These are phyloP conservation scores for Cicer judaicum DNA, from an alignment of 306 rosid genomes.

Conservation along the genomic window DNA sequence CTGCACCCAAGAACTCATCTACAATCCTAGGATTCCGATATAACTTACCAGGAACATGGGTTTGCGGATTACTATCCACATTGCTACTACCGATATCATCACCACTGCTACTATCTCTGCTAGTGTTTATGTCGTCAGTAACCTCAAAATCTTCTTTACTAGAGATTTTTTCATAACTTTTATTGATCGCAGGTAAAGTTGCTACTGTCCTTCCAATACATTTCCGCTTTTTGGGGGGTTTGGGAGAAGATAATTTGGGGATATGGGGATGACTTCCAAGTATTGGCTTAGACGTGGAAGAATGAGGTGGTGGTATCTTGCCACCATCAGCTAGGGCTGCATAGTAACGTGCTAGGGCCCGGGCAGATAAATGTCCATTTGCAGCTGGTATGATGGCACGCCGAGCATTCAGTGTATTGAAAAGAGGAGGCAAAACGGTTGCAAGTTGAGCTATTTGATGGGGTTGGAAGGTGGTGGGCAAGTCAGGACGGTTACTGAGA, in stretches of 20 bases:
- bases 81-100: conserved; percentile 40
- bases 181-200: conserved; percentile 35
- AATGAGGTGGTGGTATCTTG: conserved; percentile 78
- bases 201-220: conserved; percentile 46
- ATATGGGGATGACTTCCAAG: conserved; percentile 93
- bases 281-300: conserved; percentile 66
- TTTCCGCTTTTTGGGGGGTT: conserved; percentile 50
- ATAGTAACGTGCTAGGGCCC: conserved; percentile 95
- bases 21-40: conserved; percentile 69
- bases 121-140: conserved; percentile 32
- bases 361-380: conserved; percentile 93
- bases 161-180: conserved; percentile 42
- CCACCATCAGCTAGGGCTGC: conserved; percentile 91
- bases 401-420: conserved; percentile 76
- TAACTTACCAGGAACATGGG: conserved; percentile 45
- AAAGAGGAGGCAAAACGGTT: conserved; percentile 57
- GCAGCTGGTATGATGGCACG: conserved; percentile 96
- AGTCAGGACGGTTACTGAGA: conserved; percentile 50
- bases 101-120: conserved; percentile 42
- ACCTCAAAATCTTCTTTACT: conserved; percentile 30
- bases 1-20: conserved; percentile 84
- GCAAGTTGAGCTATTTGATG: conserved; percentile 57
- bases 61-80: conserved; percentile 36
- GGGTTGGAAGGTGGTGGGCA: conserved; percentile 83
- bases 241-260: conserved; percentile 66